Evolutionary conservation across 176 grass and related monocot species (phyloP).

Genomic region (barley (Hordeum vulgare)): DNA sequence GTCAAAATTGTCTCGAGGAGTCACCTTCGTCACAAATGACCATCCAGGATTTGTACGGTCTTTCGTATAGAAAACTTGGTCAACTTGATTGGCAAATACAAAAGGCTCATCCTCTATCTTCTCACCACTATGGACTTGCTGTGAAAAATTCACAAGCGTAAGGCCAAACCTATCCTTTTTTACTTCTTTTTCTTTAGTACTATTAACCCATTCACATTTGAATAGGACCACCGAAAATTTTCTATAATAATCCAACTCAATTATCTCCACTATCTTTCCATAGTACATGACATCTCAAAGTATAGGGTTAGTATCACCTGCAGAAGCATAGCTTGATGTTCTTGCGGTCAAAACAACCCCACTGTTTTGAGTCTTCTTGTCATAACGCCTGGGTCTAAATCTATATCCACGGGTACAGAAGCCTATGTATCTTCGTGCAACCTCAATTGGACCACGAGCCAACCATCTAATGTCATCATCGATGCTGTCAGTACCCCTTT

Average conservation of each 20-base stretch:
- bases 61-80: slow-evolving; percentile 9
- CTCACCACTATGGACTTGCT: neutral
- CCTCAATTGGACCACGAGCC: too few relatives aligned
- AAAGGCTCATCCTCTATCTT: neutral
- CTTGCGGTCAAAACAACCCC: neutral
- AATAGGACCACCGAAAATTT: slow-evolving; percentile 2
- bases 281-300: slow-evolving; percentile 14
- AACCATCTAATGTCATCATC: too few relatives aligned
- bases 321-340: neutral
- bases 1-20: slow-evolving; percentile 4
- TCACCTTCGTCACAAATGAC: neutral
- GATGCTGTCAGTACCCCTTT: neutral
- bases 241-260: slow-evolving; percentile 4
- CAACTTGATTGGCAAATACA: slow-evolving; percentile 16
- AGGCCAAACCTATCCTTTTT: slow-evolving; percentile 9
- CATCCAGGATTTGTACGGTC: neutral
- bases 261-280: slow-evolving; percentile 15
- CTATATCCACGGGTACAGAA: neutral
- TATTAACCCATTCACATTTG: slow-evolving; percentile 30
- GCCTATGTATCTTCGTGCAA: too few relatives aligned
- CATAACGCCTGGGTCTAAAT: neutral
- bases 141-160: slow-evolving; percentile 15
- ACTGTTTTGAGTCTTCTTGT: neutral
- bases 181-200: neutral
- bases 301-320: slow-evolving; percentile 8